These are phyloP conservation scores for Tilletia indica DNA, from an alignment of 1,284 basidiomycete species.

Conservation along the genomic window DNA sequence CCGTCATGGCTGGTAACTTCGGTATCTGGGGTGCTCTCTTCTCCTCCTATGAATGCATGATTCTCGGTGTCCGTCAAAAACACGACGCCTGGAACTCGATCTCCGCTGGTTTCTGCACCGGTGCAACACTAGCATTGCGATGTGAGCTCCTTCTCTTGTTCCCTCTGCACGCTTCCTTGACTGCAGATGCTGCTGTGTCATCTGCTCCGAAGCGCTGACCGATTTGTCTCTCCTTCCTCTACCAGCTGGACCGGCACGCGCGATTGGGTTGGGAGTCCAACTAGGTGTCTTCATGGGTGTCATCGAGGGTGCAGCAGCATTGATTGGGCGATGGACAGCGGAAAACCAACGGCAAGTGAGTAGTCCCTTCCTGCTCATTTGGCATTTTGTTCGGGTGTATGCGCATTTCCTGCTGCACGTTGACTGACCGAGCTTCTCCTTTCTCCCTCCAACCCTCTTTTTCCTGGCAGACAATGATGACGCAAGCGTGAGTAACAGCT, in stretches of 20 bases:
- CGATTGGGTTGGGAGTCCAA: constrained; percentile 6
- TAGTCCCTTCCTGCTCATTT: neutral
- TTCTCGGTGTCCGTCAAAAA: constrained; percentile 92
- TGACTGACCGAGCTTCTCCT: neutral
- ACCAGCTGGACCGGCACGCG: constrained; percentile 2
- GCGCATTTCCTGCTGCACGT: neutral
- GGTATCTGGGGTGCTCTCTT: constrained; percentile 81
- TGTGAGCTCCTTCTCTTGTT: constrained; percentile 65
- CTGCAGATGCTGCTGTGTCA: too few relatives aligned
- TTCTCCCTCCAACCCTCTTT: neutral
- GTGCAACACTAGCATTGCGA: constrained; percentile 88
- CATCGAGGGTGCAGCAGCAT: constrained; percentile 4
- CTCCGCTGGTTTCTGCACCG: constrained; percentile 95
- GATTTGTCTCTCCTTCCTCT: neutral
- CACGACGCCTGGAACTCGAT: constrained; percentile 99
- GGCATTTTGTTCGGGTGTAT: too few relatives aligned
- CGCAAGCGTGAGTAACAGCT: neutral
- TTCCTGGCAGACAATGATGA: constrained; percentile 12
- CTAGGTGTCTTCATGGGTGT: constrained; percentile 16
- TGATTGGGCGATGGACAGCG: constrained; percentile 14
- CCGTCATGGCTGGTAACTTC: constrained; percentile 96
- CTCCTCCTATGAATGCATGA: constrained; percentile 93
- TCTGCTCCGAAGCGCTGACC: neutral
- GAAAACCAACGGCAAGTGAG: constrained; percentile 14
- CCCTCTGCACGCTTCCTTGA: neutral